Evolutionary conservation across 148 eudicot species (phyloP).

Genomic region (Rhododendron griersonianum): DNA sequence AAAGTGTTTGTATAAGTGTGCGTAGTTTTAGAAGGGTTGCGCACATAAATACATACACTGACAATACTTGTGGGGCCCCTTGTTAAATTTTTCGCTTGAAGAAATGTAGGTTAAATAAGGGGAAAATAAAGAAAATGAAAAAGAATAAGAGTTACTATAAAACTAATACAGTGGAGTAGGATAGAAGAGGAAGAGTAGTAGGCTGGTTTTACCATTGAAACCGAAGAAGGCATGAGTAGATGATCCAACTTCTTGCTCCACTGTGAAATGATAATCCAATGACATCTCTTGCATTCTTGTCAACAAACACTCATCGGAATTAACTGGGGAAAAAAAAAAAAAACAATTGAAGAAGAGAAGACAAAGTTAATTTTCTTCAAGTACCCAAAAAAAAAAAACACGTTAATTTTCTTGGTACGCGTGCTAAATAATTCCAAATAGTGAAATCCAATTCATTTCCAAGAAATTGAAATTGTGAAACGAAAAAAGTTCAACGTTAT

Average conservation of each 20-base stretch:
- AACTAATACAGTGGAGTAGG: neutral
- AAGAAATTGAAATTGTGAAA: neutral
- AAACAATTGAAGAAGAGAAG: neutral
- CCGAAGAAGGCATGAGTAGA: conserved; percentile 63
- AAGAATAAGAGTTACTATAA: neutral
- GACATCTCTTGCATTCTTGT: conserved; percentile 94
- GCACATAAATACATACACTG: too few relatives aligned
- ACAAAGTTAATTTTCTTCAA: too few relatives aligned
- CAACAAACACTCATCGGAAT: conserved; percentile 70
- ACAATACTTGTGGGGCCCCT: too few relatives aligned
- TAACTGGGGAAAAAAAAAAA: conserved; percentile 30
- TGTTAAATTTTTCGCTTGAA: too few relatives aligned
- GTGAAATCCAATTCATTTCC: neutral
- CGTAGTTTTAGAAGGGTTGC: neutral
- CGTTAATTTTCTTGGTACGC: neutral
- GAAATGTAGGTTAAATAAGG: neutral
- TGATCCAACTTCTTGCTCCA: conserved; percentile 82
- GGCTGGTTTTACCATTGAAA: conserved; percentile 47
- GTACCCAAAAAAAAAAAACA: neutral
- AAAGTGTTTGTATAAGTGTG: neutral
- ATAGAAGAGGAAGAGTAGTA: neutral
- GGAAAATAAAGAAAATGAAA: neutral
- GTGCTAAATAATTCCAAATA: neutral
- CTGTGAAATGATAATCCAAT: conserved; percentile 65
- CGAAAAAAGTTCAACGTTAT: neutral